Evolutionary conservation across 2,329 filamentous ascomycete genomes (phyloP), one percentile per base, ranked within the genome.

Genomic region (Sclerotiophoma versabilis): DNA sequence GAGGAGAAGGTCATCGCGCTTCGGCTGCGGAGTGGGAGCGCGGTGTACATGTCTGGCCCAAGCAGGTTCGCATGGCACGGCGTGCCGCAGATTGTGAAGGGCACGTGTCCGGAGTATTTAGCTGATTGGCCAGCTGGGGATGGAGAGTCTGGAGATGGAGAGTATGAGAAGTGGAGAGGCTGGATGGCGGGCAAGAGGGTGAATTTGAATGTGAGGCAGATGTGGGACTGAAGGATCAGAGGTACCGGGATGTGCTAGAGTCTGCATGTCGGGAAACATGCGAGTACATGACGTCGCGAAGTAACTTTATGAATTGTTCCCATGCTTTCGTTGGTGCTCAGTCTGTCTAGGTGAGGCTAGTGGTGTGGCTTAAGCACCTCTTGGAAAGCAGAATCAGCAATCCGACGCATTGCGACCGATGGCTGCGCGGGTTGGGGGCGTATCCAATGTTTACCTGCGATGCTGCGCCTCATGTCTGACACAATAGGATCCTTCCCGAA

Each of bases 11-110:
- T 53, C 17, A 60, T 55, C 25, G 55, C 32, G 17, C 45, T 75
- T 1, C 54, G 71, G 19, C 79, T 98, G 30, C 83, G 87, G 20
- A 96, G 92, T 0, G 93, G 95, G 0, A 93, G 97, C 77, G 92
- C 87, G 0, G 86, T 98, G 1, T 92, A 96, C 69, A 98, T 99
- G 93, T 87, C 85, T 43, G 84, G 89, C 17, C 81, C 86, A 53
- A 89, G 91, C 4, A 83, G 95, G 36, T 96, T 92, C 75, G 93
- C 93, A 2, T 98, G 93, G 93, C 95, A 98, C 77, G 93, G 91
- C 11, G 92, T 98, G 11, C 93, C 95, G 5, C 95, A 93, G 72
- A 88, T 98, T 11, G 70, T 97, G 29, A 83, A 86, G 39, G 84
- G 79, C 1, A 96, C 91, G 0, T 98, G 93, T 75, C 93, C 93